Percentiles rank a stretch among this genome's conserved stretches.
These are phyloP conservation scores for Cardamine chenopodiifolia DNA, from an alignment of 345 rosid genomes.

Conservation along the genomic window DNA sequence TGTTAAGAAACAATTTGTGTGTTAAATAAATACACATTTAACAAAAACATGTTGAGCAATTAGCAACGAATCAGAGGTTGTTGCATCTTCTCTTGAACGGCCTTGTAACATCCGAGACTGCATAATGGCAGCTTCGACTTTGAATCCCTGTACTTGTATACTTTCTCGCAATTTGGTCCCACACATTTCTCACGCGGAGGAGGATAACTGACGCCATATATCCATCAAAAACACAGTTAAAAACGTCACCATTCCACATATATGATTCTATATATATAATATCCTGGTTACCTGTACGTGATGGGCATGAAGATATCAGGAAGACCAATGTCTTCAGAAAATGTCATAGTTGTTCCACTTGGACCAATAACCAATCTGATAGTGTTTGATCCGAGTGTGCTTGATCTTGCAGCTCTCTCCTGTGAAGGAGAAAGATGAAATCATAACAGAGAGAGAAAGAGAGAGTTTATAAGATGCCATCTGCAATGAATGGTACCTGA, in stretches of 20 bases:
- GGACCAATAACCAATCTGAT: slow-evolving; percentile 68
- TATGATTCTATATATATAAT: neutral
- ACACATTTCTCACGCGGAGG: slow-evolving; percentile 77
- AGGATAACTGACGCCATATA: slow-evolving; percentile 58
- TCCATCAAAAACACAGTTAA: slow-evolving; percentile 3
- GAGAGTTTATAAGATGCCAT: neutral
- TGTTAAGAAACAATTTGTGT: neutral
- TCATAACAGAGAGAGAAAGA: slow-evolving; percentile 5
- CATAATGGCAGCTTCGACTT: slow-evolving; percentile 79
- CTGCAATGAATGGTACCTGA: slow-evolving; percentile 45
- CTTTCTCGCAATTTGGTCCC: slow-evolving; percentile 67
- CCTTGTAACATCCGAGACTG: slow-evolving; percentile 76
- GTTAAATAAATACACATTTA: slow-evolving; percentile 5
- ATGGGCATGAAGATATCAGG: slow-evolving; percentile 61
- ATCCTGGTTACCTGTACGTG: slow-evolving; percentile 63
- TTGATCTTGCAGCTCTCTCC: slow-evolving; percentile 60
- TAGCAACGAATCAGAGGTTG: slow-evolving; percentile 35
- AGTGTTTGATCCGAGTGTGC: slow-evolving; percentile 54
- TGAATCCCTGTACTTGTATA: slow-evolving; percentile 73
- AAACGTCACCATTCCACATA: neutral
- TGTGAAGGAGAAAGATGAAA: neutral
- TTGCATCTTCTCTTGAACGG: slow-evolving; percentile 52
- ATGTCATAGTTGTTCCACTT: slow-evolving; percentile 59
- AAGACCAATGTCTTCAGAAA: slow-evolving; percentile 71
- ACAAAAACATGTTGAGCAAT: slow-evolving; percentile 1